A percentile compares a stretch with the other conserved stretches of the same genome.
Conservation (phyloP, 768 basidiomycete genomes). For the Pulveroboletus sp. region DNA sequence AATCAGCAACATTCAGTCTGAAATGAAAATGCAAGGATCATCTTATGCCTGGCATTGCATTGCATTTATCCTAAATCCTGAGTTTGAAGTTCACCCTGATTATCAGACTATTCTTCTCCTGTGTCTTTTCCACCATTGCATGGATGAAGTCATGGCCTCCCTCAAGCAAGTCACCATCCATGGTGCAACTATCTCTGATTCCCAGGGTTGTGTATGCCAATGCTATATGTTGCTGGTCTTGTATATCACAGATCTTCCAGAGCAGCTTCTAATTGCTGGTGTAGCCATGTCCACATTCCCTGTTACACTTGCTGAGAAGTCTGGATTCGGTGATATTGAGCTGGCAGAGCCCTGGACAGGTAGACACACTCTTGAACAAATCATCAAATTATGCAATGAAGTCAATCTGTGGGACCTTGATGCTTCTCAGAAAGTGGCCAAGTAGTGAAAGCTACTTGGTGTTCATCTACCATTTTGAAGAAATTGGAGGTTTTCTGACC, state of each 20-base stretch:
- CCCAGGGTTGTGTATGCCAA: neutral
- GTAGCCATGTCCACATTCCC: conserved; percentile 15
- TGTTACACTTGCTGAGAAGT: conserved; percentile 4
- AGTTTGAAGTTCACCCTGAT: neutral
- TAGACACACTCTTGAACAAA: neutral
- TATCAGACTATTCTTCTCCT: neutral
- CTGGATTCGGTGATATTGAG: conserved; percentile 9
- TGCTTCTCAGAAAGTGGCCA: conserved; percentile 14
- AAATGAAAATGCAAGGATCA: too few relatives aligned
- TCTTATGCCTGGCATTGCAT: too few relatives aligned
- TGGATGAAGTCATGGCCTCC: neutral
- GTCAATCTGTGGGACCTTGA: conserved; percentile 25
- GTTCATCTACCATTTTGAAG: neutral
- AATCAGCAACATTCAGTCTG: too few relatives aligned
- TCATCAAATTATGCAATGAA: neutral
- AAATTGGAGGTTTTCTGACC: conserved; percentile 1
- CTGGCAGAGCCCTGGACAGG: neutral
- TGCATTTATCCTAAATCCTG: neutral
- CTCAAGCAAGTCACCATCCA: neutral
- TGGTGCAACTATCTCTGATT: conserved; percentile 16
- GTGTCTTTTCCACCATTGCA: neutral
- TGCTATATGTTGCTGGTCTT: conserved; percentile 13
- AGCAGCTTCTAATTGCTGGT: conserved; percentile 8
- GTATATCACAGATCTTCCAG: conserved; percentile 19
- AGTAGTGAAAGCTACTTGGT: neutral